Conservation (phyloP, 768 basidiomycete genomes). For the Rhizopogon vinicolor region DNA sequence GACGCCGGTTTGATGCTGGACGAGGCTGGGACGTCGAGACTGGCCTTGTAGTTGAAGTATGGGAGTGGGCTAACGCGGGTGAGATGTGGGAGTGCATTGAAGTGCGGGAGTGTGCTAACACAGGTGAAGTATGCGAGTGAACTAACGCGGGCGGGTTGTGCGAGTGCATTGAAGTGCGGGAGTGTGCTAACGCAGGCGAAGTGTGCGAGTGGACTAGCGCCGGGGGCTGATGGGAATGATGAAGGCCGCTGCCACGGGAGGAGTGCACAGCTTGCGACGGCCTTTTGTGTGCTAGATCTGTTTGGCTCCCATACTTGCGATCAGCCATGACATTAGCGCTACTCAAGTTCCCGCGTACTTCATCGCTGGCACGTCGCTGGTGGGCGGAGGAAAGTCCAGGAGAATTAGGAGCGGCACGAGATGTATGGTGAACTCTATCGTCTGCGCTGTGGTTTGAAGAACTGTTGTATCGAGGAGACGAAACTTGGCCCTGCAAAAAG, state of each 20-base stretch:
- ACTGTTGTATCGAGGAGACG: conserved; percentile 16
- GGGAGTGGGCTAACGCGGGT: no score
- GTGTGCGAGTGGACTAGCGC: conserved; percentile 5
- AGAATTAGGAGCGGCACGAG: conserved; percentile 15
- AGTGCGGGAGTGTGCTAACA: no score
- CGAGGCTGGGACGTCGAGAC: conserved; percentile 13
- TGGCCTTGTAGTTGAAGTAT: conserved; percentile 10
- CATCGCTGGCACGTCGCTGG: conserved; percentile 28
- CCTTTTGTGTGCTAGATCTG: conserved; percentile 11
- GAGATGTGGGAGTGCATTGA: not conserved
- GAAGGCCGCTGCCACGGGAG: conserved; percentile 6
- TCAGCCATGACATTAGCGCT: conserved; percentile 8
- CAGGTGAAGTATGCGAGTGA: no score
- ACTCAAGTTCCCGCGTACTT: conserved; percentile 12
- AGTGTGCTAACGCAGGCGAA: conserved; percentile 9
- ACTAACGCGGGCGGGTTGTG: no score
- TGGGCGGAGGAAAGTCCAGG: conserved; percentile 10
- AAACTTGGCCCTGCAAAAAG: conserved; percentile 27
- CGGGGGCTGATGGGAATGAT: conserved; percentile 20
- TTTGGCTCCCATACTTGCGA: conserved; percentile 12
- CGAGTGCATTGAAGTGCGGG: not conserved
- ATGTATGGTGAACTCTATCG: conserved; percentile 14
- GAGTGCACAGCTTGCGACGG: conserved; percentile 7
- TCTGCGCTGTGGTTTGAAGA: conserved; percentile 24
- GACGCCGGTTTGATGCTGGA: conserved; percentile 12